These are phyloP conservation scores for Digitaria exilis DNA, from an alignment of 202 grass and related monocot genomes.

Conservation along the genomic window DNA sequence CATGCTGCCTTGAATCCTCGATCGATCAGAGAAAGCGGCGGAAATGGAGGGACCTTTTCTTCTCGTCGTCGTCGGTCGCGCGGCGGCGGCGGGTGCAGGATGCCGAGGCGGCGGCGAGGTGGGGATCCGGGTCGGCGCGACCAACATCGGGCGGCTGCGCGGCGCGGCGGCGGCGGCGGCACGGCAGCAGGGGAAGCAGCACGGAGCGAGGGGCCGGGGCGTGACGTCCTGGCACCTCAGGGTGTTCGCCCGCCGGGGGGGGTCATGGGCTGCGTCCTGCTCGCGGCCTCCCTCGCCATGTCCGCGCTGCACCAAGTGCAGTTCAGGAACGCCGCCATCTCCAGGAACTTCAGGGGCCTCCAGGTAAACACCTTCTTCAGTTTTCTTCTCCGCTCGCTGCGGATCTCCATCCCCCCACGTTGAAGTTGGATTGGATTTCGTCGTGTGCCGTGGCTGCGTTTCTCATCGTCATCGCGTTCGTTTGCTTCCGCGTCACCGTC, in stretches of 20 bases:
- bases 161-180: background rate
- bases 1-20: conserved; percentile 16
- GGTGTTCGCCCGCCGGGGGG: conserved; percentile 51
- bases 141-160: conserved; percentile 55
- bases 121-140: conserved; percentile 34
- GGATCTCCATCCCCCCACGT: background rate
- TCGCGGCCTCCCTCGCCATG: conserved; percentile 55
- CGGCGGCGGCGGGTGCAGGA: background rate
- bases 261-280: conserved; percentile 55
- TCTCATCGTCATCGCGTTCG: background rate
- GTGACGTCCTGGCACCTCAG: conserved; percentile 41
- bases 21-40: background rate
- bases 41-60: conserved; percentile 12
- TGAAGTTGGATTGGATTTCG: background rate
- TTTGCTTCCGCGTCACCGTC: background rate
- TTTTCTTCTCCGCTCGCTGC: background rate
- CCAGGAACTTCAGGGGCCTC: conserved; percentile 49
- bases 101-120: background rate
- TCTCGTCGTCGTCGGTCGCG: background rate
- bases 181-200: conserved; percentile 26
- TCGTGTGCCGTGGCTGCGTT: background rate
- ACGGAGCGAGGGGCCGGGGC: background rate
- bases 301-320: conserved; percentile 59
- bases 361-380: conserved; percentile 14
- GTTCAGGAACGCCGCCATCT: conserved; percentile 49